Percentiles rank a stretch among this genome's conserved stretches.
These are phyloP conservation scores for Microdochium trichocladiopsis DNA, from an alignment of 2,329 filamentous ascomycete genomes.

Conservation along the genomic window DNA sequence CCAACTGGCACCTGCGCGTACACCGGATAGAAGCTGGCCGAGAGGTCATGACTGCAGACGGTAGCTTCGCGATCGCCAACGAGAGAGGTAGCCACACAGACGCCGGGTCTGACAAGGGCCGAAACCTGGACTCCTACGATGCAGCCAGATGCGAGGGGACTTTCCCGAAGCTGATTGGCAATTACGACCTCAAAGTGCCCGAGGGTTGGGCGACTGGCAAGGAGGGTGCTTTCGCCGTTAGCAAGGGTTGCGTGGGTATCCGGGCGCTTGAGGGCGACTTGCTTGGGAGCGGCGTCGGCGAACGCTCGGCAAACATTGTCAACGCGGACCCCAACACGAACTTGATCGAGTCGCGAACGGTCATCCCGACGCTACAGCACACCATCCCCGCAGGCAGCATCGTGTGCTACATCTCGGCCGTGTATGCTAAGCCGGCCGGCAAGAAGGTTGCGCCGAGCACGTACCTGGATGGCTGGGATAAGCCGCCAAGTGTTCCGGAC, in stretches of 20 bases:
- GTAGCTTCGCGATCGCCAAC: conserved; percentile 63
- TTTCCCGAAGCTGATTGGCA: conserved; percentile 48
- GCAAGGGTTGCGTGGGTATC: conserved; percentile 49
- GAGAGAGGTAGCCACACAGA: conserved; percentile 21
- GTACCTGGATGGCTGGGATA: conserved; percentile 56
- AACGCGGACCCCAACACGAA: conserved; percentile 77
- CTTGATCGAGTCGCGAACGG: conserved; percentile 62
- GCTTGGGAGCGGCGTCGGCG: conserved; percentile 7
- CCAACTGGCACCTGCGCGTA: conserved; percentile 64
- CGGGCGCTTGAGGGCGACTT: conserved; percentile 40
- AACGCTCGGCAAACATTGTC: conserved; percentile 55
- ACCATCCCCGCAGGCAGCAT: conserved; percentile 50
- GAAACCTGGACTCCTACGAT: conserved; percentile 44
- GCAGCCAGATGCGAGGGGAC: conserved; percentile 39
- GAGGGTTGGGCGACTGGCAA: conserved; percentile 43
- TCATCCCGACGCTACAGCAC: conserved; percentile 62
- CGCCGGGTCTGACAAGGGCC: conserved; percentile 27
- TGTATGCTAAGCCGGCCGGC: conserved; percentile 61
- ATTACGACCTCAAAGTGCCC: conserved; percentile 50
- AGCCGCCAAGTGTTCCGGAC: conserved; percentile 46
- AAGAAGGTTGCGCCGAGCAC: conserved; percentile 40
- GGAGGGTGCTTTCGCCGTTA: conserved; percentile 49
- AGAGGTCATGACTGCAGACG: conserved; percentile 65
- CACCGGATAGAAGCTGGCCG: conserved; percentile 56
- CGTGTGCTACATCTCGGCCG: conserved; percentile 62